Base-by-base conservation (phyloP, 768 basidiomycete species). In the Leucogyrophana mollusca region DNA sequence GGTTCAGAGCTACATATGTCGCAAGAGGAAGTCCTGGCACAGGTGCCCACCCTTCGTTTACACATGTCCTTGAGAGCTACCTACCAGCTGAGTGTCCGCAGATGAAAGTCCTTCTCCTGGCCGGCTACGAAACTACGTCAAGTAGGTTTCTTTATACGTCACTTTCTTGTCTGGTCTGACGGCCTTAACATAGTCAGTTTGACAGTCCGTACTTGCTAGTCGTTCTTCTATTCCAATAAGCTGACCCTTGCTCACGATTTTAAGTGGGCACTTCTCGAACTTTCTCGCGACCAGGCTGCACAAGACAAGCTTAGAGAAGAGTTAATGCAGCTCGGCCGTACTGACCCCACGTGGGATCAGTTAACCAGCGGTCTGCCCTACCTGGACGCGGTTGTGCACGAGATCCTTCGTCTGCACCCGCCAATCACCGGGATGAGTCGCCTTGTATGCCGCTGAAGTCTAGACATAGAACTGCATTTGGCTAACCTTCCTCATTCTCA, bases 231-330 rank as follows among this genome's bases (percentile, higher is more conserved):
- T 11, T 0, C 14, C 33, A 24, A 2, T 1, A 9, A 36, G 9
- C 13, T 34, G 27, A 13, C 11, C n/a, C n/a, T 21, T 20, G 7
- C 18, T 18, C 3, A 3, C 11, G n/a, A n/a, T n/a, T 1, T 24
- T 16, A 16, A 77, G 76, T 83, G 82, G 80, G 74, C 77, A 0
- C 64, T 85, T 0, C 71, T 83, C 16, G 81, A 83, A 51, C 68
- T 16, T 7, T 70, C 35, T 37, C 20, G 20, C 8, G 35, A 37
- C 16, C 35, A 37, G 20, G 35, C n/a, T 7, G 20, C 16, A n/a
- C 35, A 37, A 16, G 20, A 9, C n/a, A 37, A 21, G 16, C 35
- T 37, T 16, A 7, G 35, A 37, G 35, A 37, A 37, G 35, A 37
- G 20, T n/a, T 37, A 8, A 30, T 65, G 4, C 56, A 64, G 16